phyloP scores from a whole-genome alignment of 805 yeast species.

The Monosporozyma servazzii region DNA sequence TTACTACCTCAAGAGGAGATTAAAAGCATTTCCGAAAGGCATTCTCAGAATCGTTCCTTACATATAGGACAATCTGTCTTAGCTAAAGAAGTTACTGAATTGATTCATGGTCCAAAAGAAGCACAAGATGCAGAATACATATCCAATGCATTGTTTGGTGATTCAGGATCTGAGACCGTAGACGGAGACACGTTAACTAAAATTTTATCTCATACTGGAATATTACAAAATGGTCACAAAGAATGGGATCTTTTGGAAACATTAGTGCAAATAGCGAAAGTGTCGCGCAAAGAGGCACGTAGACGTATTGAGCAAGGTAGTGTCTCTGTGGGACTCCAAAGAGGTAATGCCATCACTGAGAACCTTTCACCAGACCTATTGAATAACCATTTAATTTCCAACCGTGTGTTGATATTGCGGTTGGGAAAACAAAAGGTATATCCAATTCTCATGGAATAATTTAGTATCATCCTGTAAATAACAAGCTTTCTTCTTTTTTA shows the following conservation, averaged over 20 bases:
- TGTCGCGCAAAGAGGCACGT: slow-evolving; percentile 49
- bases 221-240: slow-evolving; percentile 22
- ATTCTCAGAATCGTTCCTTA: slow-evolving; percentile 47
- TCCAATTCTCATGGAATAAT: background rate
- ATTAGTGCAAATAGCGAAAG: slow-evolving; percentile 8
- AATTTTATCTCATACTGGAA: slow-evolving; percentile 15
- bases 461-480: background rate
- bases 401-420: slow-evolving; percentile 52
- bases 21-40: slow-evolving; percentile 37
- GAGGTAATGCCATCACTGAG: slow-evolving; percentile 40
- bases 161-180: background rate
- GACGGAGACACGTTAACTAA: slow-evolving; percentile 11
- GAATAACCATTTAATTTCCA: slow-evolving; percentile 46
- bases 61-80: slow-evolving; percentile 68
- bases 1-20: slow-evolving; percentile 60
- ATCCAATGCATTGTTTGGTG: slow-evolving; percentile 52
- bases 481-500: background rate
- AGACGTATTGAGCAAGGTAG: slow-evolving; percentile 62
- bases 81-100: slow-evolving; percentile 78
- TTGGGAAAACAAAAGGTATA: slow-evolving; percentile 55
- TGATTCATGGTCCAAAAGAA: slow-evolving; percentile 74
- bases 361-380: slow-evolving; percentile 37
- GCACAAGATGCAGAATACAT: slow-evolving; percentile 61
- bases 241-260: slow-evolving; percentile 7
- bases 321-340: slow-evolving; percentile 56